Percentiles rank a stretch among this genome's conserved stretches.
Conservation (phyloP, 2,329 filamentous ascomycete genomes). For the Alternaria burnsii region DNA sequence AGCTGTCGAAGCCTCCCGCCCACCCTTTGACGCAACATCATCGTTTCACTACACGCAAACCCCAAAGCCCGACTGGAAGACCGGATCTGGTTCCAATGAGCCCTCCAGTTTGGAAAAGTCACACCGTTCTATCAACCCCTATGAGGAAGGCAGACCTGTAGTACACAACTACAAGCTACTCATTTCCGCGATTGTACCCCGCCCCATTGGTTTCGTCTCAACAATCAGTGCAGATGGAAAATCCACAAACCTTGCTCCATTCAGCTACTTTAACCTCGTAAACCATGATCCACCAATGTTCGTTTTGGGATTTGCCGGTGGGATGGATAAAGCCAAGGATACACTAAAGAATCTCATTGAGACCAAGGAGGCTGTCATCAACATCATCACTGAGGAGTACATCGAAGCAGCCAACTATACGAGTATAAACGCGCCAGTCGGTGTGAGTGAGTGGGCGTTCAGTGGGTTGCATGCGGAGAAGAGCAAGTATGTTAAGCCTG, state of each 20-base stretch:
- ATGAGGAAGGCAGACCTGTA: slow-evolving; percentile 72
- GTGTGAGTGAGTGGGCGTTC: slow-evolving; percentile 80
- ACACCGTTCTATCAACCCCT: slow-evolving; percentile 83
- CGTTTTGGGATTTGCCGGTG: slow-evolving; percentile 67
- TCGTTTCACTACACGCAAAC: slow-evolving; percentile 69
- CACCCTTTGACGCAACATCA: slow-evolving; percentile 63
- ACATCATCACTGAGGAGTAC: slow-evolving; percentile 85
- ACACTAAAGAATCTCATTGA: slow-evolving; percentile 77
- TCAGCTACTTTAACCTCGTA: slow-evolving; percentile 85
- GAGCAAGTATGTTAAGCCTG: slow-evolving; percentile 71
- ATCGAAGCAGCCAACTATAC: slow-evolving; percentile 88
- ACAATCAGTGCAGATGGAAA: slow-evolving; percentile 68
- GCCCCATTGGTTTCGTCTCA: slow-evolving; percentile 75
- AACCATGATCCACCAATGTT: slow-evolving; percentile 89
- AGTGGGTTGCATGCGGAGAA: slow-evolving; percentile 76
- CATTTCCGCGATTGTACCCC: slow-evolving; percentile 82
- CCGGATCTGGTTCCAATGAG: slow-evolving; percentile 71
- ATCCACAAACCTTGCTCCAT: slow-evolving; percentile 81
- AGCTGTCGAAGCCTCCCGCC: slow-evolving; percentile 70
- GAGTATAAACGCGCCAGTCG: slow-evolving; percentile 78
- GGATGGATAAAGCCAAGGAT: slow-evolving; percentile 74
- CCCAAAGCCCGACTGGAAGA: slow-evolving; percentile 69
- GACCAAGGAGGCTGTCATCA: slow-evolving; percentile 77
- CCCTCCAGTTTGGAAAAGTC: slow-evolving; percentile 60
- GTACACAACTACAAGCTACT: slow-evolving; percentile 90